phyloP scores from a whole-genome alignment of 768 basidiomycete genomes.

The Leccinum disarticulatum region DNA sequence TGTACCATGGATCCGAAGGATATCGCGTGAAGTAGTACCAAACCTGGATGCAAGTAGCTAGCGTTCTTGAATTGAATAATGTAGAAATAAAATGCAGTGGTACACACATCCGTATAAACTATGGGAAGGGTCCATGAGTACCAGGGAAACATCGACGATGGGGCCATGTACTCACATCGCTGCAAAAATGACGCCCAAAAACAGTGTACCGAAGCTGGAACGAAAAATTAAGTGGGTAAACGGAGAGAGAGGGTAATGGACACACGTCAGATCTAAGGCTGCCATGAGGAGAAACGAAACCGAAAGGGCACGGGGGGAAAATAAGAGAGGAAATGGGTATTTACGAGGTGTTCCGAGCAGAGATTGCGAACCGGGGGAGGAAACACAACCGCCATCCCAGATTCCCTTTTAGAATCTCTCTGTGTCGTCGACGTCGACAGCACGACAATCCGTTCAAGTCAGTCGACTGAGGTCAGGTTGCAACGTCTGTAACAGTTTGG shows the following conservation, averaged over 20 bases:
- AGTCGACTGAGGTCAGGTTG: not conserved
- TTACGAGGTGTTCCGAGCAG: not conserved
- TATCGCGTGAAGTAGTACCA: conserved; percentile 54
- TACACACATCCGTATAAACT: conserved; percentile 53
- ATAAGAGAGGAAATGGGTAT: not conserved
- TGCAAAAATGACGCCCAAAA: conserved; percentile 50
- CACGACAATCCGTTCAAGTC: not conserved
- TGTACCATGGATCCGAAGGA: conserved; percentile 49
- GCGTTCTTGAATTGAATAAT: not conserved
- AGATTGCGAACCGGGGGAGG: not conserved
- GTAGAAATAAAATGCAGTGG: not conserved
- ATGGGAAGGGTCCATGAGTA: conserved; percentile 6
- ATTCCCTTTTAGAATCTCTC: not conserved
- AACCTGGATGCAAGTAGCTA: conserved; percentile 56
- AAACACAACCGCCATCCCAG: not conserved
- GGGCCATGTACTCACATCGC: conserved; percentile 41
- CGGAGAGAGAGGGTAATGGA: not conserved
- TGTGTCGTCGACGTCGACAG: not conserved
- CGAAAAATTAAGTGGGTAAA: not conserved
- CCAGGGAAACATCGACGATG: not conserved
- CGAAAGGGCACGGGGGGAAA: not conserved
- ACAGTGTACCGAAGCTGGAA: conserved; percentile 47
- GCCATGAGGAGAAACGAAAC: conserved; percentile 5
- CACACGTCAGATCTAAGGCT: conserved; percentile 37
- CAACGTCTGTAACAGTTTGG: not conserved